A percentile compares a stretch with the other conserved stretches of the same genome.
phyloP scores from a whole-genome alignment of 2,329 filamentous ascomycete genomes.

The Botrytis porri region DNA sequence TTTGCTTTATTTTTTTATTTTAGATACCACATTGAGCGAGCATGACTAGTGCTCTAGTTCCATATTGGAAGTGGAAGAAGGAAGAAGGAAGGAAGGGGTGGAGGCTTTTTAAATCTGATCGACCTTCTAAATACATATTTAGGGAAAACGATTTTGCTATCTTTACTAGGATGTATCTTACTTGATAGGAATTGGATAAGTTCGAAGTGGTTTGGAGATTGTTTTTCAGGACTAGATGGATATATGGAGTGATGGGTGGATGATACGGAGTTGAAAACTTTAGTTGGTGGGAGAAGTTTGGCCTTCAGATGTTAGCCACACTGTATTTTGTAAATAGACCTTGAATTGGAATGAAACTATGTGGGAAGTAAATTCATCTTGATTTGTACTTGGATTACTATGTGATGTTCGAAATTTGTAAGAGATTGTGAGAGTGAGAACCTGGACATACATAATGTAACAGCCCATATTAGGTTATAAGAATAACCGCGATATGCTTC shows the following conservation, averaged over 20 bases:
- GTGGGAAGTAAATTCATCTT: neutral
- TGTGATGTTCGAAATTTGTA: neutral
- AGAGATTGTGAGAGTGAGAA: neutral
- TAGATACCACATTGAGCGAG: slow-evolving; percentile 6
- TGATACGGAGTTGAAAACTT: neutral
- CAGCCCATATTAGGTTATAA: neutral
- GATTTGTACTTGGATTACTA: neutral
- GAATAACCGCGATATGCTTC: neutral
- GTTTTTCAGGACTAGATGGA: neutral
- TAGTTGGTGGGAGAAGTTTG: neutral
- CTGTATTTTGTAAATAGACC: neutral
- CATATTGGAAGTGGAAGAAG: neutral
- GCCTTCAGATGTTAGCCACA: neutral
- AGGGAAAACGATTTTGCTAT: neutral
- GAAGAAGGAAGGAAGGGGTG: neutral
- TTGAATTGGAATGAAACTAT: neutral
- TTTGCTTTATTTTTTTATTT: neutral
- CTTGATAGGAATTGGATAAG: neutral
- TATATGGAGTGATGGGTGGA: neutral
- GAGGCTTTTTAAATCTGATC: neutral
- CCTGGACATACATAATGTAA: neutral
- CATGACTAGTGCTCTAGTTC: neutral
- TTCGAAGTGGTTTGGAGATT: neutral
- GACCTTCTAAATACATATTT: neutral
- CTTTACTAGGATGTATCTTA: neutral